These are phyloP conservation scores for Craterostigma plantagineum DNA, from an alignment of 257 asterid species.

Conservation along the genomic window DNA sequence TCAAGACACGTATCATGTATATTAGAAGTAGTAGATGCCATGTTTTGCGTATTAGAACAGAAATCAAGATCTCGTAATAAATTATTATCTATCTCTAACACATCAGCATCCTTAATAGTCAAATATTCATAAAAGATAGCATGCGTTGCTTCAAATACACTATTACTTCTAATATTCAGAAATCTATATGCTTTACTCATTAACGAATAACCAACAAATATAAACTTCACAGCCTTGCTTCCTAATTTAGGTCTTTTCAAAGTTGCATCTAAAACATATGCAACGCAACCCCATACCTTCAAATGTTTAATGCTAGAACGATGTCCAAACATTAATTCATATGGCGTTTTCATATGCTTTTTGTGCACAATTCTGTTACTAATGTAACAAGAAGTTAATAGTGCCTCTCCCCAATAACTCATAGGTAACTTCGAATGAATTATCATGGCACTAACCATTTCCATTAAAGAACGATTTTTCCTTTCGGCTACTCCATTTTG, in stretches of 20 bases:
- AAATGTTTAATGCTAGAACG: background rate
- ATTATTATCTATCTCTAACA: too few relatives aligned
- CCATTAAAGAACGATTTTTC: background rate
- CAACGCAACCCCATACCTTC: background rate
- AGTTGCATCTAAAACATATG: background rate
- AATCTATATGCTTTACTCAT: background rate
- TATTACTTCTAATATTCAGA: background rate
- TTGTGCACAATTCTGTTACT: background rate
- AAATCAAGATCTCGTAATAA: too few relatives aligned
- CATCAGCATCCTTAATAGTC: background rate
- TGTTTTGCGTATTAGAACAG: too few relatives aligned
- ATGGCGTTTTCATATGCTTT: background rate
- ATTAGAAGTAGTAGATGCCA: too few relatives aligned
- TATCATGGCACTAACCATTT: too few relatives aligned
- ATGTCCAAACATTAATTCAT: too few relatives aligned
- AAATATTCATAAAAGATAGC: background rate
- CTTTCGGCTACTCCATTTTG: constrained; percentile 1
- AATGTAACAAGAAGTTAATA: too few relatives aligned
- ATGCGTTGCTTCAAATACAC: background rate
- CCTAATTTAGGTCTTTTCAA: background rate
- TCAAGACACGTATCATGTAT: too few relatives aligned
- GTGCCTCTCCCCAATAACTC: too few relatives aligned
- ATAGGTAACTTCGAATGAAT: too few relatives aligned
- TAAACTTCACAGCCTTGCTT: background rate
- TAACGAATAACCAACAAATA: background rate